Base-by-base conservation (phyloP, 768 basidiomycete species). In the Strobilomyces confusus region DNA sequence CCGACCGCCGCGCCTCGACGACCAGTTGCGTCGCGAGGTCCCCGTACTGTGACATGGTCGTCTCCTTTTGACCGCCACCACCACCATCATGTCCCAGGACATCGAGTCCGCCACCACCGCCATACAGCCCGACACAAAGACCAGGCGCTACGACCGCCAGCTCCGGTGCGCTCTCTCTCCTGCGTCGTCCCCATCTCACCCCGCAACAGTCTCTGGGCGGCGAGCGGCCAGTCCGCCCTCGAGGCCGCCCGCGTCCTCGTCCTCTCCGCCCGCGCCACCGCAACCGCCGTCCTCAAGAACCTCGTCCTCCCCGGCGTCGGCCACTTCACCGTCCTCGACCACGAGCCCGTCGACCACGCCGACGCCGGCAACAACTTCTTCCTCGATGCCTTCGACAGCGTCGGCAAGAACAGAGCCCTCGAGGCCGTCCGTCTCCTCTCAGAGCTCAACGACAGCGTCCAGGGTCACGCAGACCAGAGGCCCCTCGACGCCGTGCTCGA, bases 361-460 rank as follows among this genome's bases (percentile, higher is more conserved):
- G 95, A 98, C 62, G 84, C 92, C 0, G 94, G 94, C 1, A 92
- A 93, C 76, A 98, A 98, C 74, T 99, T 99, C 75, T 99, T 98
- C 73, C 76, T 99, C 23, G 81, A 88, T 37, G 87, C 84, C 0
- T 69, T 72, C 5, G 72, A 80, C n/a, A 89, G 86, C 61, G 77
- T 98, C 42, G 92, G 92, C 6, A 87, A 85, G 67, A 77, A 77
- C 50, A 82, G 91, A 32, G 92, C 95, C 0, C 68, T 80, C 46
- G 91, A 98, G 67, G 85, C 87, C 1, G 89, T 90, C 17, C 76
- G 79, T 17, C 76, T 88, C 47, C 77, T 98, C 12, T 65, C 74
- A 5, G 97, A 98, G 70, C 81, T 99, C 42, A 99, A 99, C 69
- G 88, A 92, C 5, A 77, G 83, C 52, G 97, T 97, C 5, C 76